These are phyloP conservation scores for Thielaviopsis musarum DNA, from an alignment of 2,329 filamentous ascomycete genomes.

Conservation along the genomic window DNA sequence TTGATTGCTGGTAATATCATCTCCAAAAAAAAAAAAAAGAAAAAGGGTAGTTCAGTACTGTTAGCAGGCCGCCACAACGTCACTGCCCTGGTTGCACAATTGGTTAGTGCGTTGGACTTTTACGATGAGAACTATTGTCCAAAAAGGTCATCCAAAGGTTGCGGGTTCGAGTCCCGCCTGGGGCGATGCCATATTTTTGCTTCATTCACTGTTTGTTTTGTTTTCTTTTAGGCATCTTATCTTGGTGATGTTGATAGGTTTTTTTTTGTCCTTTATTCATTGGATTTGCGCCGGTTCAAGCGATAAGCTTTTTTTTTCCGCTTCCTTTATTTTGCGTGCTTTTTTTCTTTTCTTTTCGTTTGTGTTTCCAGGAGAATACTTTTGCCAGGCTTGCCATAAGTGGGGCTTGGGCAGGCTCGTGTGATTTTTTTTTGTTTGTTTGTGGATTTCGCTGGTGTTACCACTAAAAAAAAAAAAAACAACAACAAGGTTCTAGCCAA, in stretches of 20 bases:
- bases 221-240: too few species aligned
- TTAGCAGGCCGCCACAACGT: background rate
- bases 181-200: constrained; percentile 4
- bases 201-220: background rate
- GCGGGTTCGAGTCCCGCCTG: constrained; percentile 15
- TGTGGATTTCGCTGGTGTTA: background rate
- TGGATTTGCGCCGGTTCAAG: too few species aligned
- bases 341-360: background rate
- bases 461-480: background rate
- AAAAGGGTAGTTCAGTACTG: background rate
- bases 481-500: background rate
- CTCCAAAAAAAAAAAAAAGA: background rate
- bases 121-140: constrained; percentile 2
- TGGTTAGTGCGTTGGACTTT: constrained; percentile 16
- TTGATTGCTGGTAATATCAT: too few species aligned
- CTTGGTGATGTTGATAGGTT: too few species aligned
- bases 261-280: too few species aligned
- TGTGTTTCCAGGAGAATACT: too few species aligned
- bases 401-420: background rate
- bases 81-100: constrained; percentile 14
- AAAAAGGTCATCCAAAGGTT: constrained; percentile 13
- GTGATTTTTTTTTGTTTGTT: background rate
- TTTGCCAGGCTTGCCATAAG: too few species aligned
- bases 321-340: too few species aligned
- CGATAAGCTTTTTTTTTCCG: too few species aligned